A percentile compares a stretch with the other conserved stretches of the same genome.
These are phyloP conservation scores for Ceratocystiopsis brevicomis DNA, from an alignment of 2,329 filamentous ascomycete species.

Conservation along the genomic window DNA sequence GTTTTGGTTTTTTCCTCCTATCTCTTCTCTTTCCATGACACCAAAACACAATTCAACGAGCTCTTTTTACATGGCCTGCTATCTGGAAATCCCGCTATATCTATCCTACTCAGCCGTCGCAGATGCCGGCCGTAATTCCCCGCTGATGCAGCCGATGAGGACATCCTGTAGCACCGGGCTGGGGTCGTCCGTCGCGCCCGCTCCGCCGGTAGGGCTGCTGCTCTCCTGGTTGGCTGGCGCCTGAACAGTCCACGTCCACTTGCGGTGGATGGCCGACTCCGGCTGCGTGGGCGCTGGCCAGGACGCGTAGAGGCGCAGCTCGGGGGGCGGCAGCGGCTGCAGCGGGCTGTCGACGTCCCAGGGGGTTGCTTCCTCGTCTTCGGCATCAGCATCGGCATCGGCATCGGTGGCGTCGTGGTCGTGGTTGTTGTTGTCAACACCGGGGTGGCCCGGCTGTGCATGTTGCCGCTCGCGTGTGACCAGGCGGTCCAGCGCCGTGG, in stretches of 20 bases:
- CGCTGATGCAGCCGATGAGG: constrained; percentile 6
- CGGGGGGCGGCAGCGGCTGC: constrained; percentile 1
- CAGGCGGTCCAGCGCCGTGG: constrained; percentile 1
- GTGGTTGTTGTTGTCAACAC: no score
- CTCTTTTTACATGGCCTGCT: no score
- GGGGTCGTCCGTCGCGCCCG: neutral
- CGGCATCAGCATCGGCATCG: neutral
- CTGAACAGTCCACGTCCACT: constrained; percentile 6
- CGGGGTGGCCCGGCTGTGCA: neutral
- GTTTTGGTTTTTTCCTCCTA: no score
- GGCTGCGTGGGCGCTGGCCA: constrained; percentile 2
- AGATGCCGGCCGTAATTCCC: constrained; percentile 1
- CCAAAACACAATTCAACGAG: no score
- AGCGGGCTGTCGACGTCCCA: constrained; percentile 18
- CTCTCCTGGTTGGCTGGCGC: neutral
- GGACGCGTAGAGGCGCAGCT: constrained; percentile 8
- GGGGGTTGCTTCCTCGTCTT: constrained; percentile 12
- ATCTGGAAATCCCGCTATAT: no score
- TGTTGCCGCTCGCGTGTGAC: neutral
- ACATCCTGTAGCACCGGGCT: constrained; percentile 1
- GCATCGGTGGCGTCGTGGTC: neutral
- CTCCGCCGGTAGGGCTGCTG: no score
- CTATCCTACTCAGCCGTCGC: no score
- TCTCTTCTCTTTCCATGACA: no score
- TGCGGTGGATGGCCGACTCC: constrained; percentile 1